Conservation (phyloP, 2,329 filamentous ascomycete genomes). For the Sphaerulina populicola region DNA sequence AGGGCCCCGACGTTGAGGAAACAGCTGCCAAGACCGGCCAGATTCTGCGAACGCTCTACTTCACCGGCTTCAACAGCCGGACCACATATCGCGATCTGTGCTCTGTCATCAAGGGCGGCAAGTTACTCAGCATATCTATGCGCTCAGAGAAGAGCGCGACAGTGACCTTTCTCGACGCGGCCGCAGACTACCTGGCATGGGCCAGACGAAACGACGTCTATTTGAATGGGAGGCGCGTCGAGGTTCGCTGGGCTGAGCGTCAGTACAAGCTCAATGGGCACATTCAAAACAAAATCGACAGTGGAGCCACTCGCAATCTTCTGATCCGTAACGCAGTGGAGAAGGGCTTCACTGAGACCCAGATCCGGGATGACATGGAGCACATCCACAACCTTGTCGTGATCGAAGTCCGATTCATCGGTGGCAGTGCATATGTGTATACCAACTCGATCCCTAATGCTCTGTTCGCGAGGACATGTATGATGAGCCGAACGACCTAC, state of each 20-base stretch:
- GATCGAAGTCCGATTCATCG: slow-evolving; percentile 53
- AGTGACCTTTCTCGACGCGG: slow-evolving; percentile 61
- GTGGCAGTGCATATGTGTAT: slow-evolving; percentile 57
- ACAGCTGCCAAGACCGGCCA: slow-evolving; percentile 1
- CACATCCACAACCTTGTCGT: slow-evolving; percentile 75
- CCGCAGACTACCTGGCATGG: slow-evolving; percentile 57
- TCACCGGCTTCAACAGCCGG: slow-evolving; percentile 54
- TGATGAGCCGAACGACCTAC: slow-evolving; percentile 61
- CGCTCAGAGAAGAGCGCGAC: slow-evolving; percentile 54
- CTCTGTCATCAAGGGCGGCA: slow-evolving; percentile 58
- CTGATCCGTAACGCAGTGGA: slow-evolving; percentile 51
- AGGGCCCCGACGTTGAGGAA: slow-evolving; percentile 6
- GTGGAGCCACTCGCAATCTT: slow-evolving; percentile 65
- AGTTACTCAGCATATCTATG: slow-evolving; percentile 60
- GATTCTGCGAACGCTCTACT: slow-evolving; percentile 48
- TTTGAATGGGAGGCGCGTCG: slow-evolving; percentile 59
- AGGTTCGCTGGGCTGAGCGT: slow-evolving; percentile 60
- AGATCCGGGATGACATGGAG: slow-evolving; percentile 64
- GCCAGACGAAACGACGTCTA: slow-evolving; percentile 59
- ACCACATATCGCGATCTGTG: slow-evolving; percentile 60
- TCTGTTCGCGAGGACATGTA: slow-evolving; percentile 66
- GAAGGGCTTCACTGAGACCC: slow-evolving; percentile 51
- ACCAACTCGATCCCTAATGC: slow-evolving; percentile 72
- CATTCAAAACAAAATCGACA: slow-evolving; percentile 54
- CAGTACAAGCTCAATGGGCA: slow-evolving; percentile 60